Evolutionary conservation across 225 moss, liverwort and hornwort species (phyloP), one percentile per base, ranked within the genome.

Genomic region (Ulota crispa): DNA sequence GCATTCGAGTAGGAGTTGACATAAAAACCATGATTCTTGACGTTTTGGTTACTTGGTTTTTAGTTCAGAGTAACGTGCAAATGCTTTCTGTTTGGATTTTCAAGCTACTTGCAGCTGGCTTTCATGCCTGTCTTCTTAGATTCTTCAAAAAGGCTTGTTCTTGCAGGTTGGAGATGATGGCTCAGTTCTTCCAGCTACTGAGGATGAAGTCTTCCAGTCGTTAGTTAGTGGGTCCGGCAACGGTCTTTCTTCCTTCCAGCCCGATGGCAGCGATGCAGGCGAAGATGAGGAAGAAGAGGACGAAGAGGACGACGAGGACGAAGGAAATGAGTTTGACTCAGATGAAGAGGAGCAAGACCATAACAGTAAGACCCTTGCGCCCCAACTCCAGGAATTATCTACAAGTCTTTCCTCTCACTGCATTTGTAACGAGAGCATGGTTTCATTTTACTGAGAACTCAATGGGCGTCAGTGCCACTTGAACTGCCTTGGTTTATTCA

Each of bases 81-180:
- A 53, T 54, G 39, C 19, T 45, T 42, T 42, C 1, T 39, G 14
- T 73, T 37, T 47, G 27, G 37, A 36, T 50, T 45, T 68, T 68
- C 23, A 71, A 83, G 63, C 52, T 70, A 15, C 15, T 75, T 75
- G 67, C 43, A 70, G 23, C 30, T 50, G 76, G 21, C 26, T 62
- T 63, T 57, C 3, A 64, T 86, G 39, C 39, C 59, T 66, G 61
- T 60, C 55, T 24, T 21, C 69, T 84, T 84, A 63, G 41, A 70
- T 70, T 78, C 59, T 79, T 32, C 73, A 59, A 69, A 79, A 79
- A 81, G 72, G 56, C 68, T 79, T 88, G 80, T 69, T 77, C 76
- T 73, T 88, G 85, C 86, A 97, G 97, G 97, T 92, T 91, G 93
- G 95, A 79, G 92, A 93, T 74, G 91, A 92, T 82, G 92, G 90